Percentiles rank a stretch among this genome's conserved stretches.
Conservation (phyloP, 2,329 filamentous ascomycete genomes). For the Colletotrichum brevisporum region DNA sequence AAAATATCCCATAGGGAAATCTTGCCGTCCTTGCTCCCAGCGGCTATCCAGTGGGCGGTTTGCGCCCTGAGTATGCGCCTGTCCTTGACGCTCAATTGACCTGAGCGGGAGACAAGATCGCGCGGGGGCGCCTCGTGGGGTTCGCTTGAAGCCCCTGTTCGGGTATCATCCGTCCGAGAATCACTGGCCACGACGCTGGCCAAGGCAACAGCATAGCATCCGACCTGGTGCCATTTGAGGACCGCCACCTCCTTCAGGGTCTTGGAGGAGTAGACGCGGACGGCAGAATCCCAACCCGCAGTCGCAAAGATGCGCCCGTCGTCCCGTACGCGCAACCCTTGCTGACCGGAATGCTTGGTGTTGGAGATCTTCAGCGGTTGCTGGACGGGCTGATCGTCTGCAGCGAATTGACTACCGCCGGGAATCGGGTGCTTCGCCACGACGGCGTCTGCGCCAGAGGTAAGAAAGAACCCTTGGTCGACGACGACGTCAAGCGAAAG, state of each 20-base stretch:
- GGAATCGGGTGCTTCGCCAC: slow-evolving; percentile 82
- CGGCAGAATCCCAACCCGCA: slow-evolving; percentile 89
- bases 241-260: slow-evolving; percentile 90
- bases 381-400: slow-evolving; percentile 6
- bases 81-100: slow-evolving; percentile 69
- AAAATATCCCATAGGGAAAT: slow-evolving; percentile 97
- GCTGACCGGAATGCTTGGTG: slow-evolving; percentile 93
- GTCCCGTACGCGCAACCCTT: slow-evolving; percentile 81
- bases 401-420: slow-evolving; percentile 15
- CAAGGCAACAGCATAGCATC: slow-evolving; percentile 87
- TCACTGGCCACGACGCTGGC: slow-evolving; percentile 55
- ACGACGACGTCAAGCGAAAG: slow-evolving; percentile 77
- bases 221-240: slow-evolving; percentile 93
- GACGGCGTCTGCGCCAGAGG: slow-evolving; percentile 85
- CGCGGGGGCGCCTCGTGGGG: slow-evolving; percentile 18
- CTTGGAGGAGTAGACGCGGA: slow-evolving; percentile 85
- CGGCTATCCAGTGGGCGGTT: slow-evolving; percentile 88
- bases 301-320: slow-evolving; percentile 90
- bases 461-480: slow-evolving; percentile 74
- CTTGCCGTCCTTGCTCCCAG: slow-evolving; percentile 94
- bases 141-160: slow-evolving; percentile 14
- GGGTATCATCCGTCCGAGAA: slow-evolving; percentile 21
- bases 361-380: slow-evolving; percentile 74
- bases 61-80: slow-evolving; percentile 75
- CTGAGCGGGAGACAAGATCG: slow-evolving; percentile 21